A percentile compares a stretch with the other conserved stretches of the same genome.
Conservation (phyloP, 169 alveolate species). For the Plasmodium gallinaceum region DNA sequence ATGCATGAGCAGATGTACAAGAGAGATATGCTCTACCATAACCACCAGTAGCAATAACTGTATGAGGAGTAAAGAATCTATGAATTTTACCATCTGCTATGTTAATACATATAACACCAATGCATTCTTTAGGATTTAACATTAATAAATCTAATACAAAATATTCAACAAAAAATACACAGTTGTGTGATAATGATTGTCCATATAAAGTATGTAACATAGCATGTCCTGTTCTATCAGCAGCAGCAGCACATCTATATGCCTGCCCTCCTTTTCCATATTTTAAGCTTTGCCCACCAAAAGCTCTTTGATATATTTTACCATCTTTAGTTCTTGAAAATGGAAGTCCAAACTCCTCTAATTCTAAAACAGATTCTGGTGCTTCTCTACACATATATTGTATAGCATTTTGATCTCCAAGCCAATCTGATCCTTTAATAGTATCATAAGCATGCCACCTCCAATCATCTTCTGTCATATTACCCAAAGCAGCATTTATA, state of each 20-base stretch:
- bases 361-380: constrained; percentile 96
- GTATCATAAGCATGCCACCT: constrained; percentile 99
- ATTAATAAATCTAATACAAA: constrained; percentile 96
- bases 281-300: constrained; percentile 97
- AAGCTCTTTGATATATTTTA: constrained; percentile 97
- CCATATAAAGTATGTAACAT: constrained; percentile 98
- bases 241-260: constrained; percentile 98
- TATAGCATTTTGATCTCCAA: constrained; percentile 99
- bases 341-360: constrained; percentile 97
- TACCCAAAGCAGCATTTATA: constrained; percentile 95
- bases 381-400: constrained; percentile 98
- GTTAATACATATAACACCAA: constrained; percentile 95
- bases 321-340: constrained; percentile 96
- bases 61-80: constrained; percentile 95
- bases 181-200: constrained; percentile 91
- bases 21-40: constrained; percentile 97
- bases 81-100: constrained; percentile 98
- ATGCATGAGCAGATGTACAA: constrained; percentile 99
- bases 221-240: constrained; percentile 99
- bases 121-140: constrained; percentile 91
- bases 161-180: constrained; percentile 97
- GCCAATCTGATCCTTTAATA: constrained; percentile 99
- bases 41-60: constrained; percentile 98
- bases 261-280: constrained; percentile 99
- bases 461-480: constrained; percentile 98